Evolutionary conservation across 768 basidiomycete genomes (phyloP).

Genomic region (Mycena pura): DNA sequence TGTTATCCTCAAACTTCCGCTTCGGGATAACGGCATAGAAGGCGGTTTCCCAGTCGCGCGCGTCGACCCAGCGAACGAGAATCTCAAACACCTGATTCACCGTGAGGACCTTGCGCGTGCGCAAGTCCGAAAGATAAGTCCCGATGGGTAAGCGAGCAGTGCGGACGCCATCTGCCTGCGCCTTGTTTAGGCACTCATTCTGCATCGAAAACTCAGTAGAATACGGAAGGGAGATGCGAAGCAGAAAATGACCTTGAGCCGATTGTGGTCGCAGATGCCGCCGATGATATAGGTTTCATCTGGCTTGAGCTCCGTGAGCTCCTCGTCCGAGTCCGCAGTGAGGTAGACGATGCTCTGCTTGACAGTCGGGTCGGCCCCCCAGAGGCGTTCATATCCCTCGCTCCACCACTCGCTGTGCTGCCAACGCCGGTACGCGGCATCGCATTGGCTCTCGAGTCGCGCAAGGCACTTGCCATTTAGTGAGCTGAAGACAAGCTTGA

Average conservation of each 20-base stretch:
- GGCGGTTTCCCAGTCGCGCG: constrained; percentile 84
- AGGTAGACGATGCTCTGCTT: constrained; percentile 81
- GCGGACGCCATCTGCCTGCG: constrained; percentile 71
- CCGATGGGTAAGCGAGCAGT: constrained; percentile 95
- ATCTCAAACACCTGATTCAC: constrained; percentile 98
- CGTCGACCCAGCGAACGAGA: constrained; percentile 87
- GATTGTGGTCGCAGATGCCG: constrained; percentile 94
- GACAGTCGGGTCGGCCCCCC: constrained; percentile 47
- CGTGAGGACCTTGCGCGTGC: constrained; percentile 94
- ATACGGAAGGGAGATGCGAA: not conserved
- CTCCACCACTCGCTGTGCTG: constrained; percentile 83
- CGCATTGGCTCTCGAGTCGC: constrained; percentile 67
- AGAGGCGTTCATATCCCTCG: constrained; percentile 74
- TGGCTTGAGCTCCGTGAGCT: constrained; percentile 81
- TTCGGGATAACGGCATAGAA: constrained; percentile 90
- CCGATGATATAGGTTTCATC: constrained; percentile 94
- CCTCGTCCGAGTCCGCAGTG: constrained; percentile 91
- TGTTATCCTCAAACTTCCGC: constrained; percentile 74
- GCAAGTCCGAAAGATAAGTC: constrained; percentile 82
- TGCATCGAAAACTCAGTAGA: constrained; percentile 41
- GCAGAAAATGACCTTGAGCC: constrained; percentile 74
- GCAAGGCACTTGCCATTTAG: constrained; percentile 73
- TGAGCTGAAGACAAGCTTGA: constrained; percentile 81
- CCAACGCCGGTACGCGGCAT: constrained; percentile 83
- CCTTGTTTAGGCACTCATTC: constrained; percentile 91